Base-by-base conservation (phyloP, 768 basidiomycete species). In the Rubroboletus pulcherrimus region DNA sequence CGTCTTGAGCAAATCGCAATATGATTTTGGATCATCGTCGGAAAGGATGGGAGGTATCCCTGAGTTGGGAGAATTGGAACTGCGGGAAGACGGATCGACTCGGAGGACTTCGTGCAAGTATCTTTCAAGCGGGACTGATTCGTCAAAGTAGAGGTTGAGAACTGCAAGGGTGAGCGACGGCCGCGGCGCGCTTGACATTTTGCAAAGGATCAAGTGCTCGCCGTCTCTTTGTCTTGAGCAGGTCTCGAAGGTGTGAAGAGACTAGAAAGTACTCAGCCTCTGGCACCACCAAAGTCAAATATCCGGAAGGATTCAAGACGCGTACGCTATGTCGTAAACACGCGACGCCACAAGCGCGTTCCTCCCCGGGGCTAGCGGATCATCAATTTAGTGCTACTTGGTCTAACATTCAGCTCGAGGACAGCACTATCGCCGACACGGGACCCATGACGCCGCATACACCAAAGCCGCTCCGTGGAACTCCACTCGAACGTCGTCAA, bases 111-210 rank as follows among this genome's bases (percentile, higher is more conserved):
- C 67, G 2, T 51, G 49, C 46, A 83, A 60, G 61, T 83, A 80
- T 30, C 62, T 55, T 46, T 71, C 66, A 8, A 82, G 65, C 43
- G 63, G 64, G 31, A 73, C 67, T 7, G 81, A 76, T 49, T 67
- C 64, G 34, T 71, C 56, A 60, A 78, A 84, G 56, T 81, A 82
- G 50, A 71, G 66, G 29, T 71, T 61, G 26, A 84, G 71, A 11
- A 83, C 63, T 2, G 70, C 52, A 29, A 67, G 49, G 11, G 72
- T 70, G 33, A 72, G 55, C 2, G 62, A 49, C 19, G 17, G 47
- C 7, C 31, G 56, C 2, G 49, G 15, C 15, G 12, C 24, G 39
- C 33, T 38, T 15, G 53, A 31, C 53, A 67, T 62, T 34, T 17
- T 4, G 29, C 19, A 17, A 17, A 38, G 29, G 2, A 4, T 26